Evolutionary conservation across 257 asterid species (phyloP).

Genomic region (Nicotiana tabacum): DNA sequence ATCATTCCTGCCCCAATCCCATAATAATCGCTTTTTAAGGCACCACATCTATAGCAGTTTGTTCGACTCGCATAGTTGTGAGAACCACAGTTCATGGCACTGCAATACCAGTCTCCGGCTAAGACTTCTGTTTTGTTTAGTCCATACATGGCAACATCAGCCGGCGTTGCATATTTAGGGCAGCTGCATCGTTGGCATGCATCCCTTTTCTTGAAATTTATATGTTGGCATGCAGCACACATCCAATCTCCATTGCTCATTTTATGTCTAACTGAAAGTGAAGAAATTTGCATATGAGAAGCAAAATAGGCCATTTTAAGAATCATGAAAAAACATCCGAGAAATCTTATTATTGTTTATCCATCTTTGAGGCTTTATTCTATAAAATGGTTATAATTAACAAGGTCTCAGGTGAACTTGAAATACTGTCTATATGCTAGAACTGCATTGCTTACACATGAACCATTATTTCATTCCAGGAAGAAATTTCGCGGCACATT

Average conservation of each 20-base stretch:
- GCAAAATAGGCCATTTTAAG: neutral
- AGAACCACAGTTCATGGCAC: slow-evolving; percentile 56
- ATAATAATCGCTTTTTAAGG: slow-evolving; percentile 38
- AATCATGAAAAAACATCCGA: neutral
- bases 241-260: too few species aligned
- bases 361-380: neutral
- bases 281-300: neutral
- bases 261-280: too few species aligned
- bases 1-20: slow-evolving; percentile 43
- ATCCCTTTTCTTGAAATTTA: too few species aligned
- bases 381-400: neutral
- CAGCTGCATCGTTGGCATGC: too few species aligned
- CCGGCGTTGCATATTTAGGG: too few species aligned
- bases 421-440: neutral
- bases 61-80: slow-evolving; percentile 85
- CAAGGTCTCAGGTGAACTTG: neutral
- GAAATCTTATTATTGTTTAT: neutral
- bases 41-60: slow-evolving; percentile 59
- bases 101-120: slow-evolving; percentile 90
- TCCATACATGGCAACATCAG: too few species aligned
- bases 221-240: neutral
- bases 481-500: neutral
- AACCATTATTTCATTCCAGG: neutral
- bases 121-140: slow-evolving; percentile 15
- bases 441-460: neutral